Base-by-base conservation (phyloP, 306 rosid species). In the Hylodesmum podocarpum region DNA sequence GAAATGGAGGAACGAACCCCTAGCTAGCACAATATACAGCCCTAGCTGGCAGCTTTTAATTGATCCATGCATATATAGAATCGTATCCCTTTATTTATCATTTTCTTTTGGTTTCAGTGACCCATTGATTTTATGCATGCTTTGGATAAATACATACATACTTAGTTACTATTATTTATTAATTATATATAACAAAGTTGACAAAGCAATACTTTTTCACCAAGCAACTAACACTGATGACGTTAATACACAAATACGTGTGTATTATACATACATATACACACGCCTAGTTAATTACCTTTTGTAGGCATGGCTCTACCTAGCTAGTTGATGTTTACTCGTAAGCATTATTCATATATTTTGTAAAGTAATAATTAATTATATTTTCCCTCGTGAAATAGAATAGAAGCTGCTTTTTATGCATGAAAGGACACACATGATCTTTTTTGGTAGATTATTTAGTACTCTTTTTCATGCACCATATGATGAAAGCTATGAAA, bases 271-370 rank as follows among this genome's bases (percentile, higher is more conserved):
- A 36, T 22, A 44, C 7, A 2, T 47, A 19, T 27, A 27, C 29
- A 70, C 25, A 46, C 46, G 15, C 40, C 55, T 76, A 18, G 12
- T 66, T 57, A 7, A 27, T 57, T 49, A 84, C 55, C 62, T 80
- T 84, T 77, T 19, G 73, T 72, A 69, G 75, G 41, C 70, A 74
- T 69, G 84, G 81, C 81, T 69, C 63, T 63, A 78, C 62, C 81
- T 78, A 50, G 15, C 83, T 74, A 28, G 9, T 61, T 85, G 86
- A 81, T 81, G 63, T 74, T 78, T 80, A 81, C 81, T 73, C 12
- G 3, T 51, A 67, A 78, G 77, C 77, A 57, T 75, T 76, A 50
- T 16, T 18, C 6, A 4, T 65, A 11, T 62, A 39, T 37, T 47
- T 19, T 59, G 64, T 31, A 54, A 54, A 29, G 25, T 71, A 64